Base-by-base conservation (phyloP, 2,329 filamentous ascomycete genomes). In the Tolypocladium inflatum region DNA sequence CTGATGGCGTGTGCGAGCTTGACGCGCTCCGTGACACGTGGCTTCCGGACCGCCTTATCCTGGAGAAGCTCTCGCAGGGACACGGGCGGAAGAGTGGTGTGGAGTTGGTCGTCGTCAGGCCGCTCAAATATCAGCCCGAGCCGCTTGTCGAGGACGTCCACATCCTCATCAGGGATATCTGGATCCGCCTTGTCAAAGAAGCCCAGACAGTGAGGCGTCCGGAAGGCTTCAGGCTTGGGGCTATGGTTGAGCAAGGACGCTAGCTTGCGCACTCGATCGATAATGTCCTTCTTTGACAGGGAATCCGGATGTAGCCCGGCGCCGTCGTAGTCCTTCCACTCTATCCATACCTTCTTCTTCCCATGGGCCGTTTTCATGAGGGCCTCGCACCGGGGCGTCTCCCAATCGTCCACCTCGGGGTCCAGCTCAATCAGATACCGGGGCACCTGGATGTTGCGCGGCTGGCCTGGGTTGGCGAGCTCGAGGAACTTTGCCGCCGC, bases 41-140 rank as follows among this genome's bases (percentile, higher is more conserved):
- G 81, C 55, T 73, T 76, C 35, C 73, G 70, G 9, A 68, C 61
- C 2, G 64, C 66, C 19, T 55, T 30, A 37, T 71, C 65, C 15
- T 66, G 63, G 10, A 84, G 73, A 0, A 84, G 71, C 2, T 78
- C 69, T 53, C 75, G 74, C 2, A 83, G 73, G 2, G 80, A 80
- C 1, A 76, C 66, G 0, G 80, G 79, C 1, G 72, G 69, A 4
- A 73, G 61, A 2, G 66, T 66, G 0, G 72, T 66, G 23, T 76
- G 65, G 1, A 76, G 62, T 3, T 68, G 57, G 23, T 73, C 68
- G 19, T 72, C 70, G 0, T 65, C 57, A 1, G 80, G 79, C 13
- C 79, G 76, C 55, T 80, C 76, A 60, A 83, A 84, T 11, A 84
- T 73, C 21, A 84, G 73, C 3, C 80, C 81, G 17, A 82, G 77